Percentiles rank a stretch among this genome's conserved stretches.
Conservation (phyloP, 169 alveolate species). For the Plasmodium gallinaceum region DNA sequence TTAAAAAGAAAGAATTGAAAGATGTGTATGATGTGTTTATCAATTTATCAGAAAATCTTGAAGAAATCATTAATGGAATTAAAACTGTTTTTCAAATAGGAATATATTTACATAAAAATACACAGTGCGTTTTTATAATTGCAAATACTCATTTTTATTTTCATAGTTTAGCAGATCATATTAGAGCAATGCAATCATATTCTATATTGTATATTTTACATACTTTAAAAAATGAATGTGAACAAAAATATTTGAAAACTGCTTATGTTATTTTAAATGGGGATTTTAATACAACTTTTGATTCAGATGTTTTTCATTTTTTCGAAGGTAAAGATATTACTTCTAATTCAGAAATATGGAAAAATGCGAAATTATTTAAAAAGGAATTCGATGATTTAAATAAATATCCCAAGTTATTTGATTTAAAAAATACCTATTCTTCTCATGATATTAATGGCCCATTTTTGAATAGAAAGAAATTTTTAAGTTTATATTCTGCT, state of each 20-base stretch:
- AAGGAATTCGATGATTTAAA: conserved; percentile 72
- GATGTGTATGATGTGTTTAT: conserved; percentile 46
- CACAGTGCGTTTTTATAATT: conserved; percentile 19
- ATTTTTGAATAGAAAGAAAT: conserved; percentile 51
- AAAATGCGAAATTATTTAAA: conserved; percentile 55
- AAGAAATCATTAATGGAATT: conserved; percentile 48
- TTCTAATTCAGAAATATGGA: conserved; percentile 49
- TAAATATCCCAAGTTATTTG: conserved; percentile 64
- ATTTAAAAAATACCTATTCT: conserved; percentile 1
- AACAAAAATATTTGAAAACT: conserved; percentile 19
- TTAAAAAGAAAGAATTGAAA: conserved; percentile 45
- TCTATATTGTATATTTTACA: conserved; percentile 35
- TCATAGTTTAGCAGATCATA: conserved; percentile 71
- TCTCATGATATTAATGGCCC: conserved; percentile 45
- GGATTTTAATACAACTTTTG: conserved; percentile 67
- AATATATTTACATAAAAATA: conserved; percentile 47
- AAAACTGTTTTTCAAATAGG: conserved; percentile 71
- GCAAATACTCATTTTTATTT: conserved; percentile 76
- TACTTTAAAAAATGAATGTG: conserved; percentile 32
- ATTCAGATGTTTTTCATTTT: conserved; percentile 69
- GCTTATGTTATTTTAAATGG: conserved; percentile 56
- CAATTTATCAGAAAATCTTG: conserved; percentile 27
- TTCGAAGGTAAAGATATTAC: conserved; percentile 48
- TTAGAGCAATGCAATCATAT: conserved; percentile 59
- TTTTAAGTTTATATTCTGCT: conserved; percentile 59